phyloP scores from a whole-genome alignment of 2,329 filamentous ascomycete genomes.

The Trichoderma sp. region DNA sequence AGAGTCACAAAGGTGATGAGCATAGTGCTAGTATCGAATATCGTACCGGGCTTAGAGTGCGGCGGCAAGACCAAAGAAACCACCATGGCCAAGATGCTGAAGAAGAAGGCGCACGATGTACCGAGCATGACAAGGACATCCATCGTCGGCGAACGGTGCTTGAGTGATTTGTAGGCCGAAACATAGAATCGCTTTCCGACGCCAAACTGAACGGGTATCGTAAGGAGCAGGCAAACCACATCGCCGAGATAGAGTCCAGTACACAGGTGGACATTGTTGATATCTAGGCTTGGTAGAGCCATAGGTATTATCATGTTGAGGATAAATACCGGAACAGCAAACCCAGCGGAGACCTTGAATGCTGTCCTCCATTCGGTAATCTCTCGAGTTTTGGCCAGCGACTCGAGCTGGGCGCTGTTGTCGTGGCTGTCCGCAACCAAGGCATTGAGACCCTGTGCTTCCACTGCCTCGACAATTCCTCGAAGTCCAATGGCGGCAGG shows the following conservation, averaged over 20 bases:
- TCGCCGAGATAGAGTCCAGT: conserved; percentile 86
- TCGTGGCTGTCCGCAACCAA: conserved; percentile 88
- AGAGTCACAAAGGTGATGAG: conserved; percentile 93
- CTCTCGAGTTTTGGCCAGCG: conserved; percentile 91
- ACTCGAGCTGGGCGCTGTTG: conserved; percentile 95
- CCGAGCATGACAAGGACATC: conserved; percentile 93
- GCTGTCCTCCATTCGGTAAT: conserved; percentile 89
- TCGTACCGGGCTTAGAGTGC: conserved; percentile 77
- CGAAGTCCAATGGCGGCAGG: conserved; percentile 73
- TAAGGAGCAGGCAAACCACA: conserved; percentile 76
- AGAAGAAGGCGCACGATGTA: conserved; percentile 94
- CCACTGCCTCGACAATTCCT: conserved; percentile 76
- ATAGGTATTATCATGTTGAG: conserved; percentile 95
- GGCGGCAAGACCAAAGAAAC: conserved; percentile 74
- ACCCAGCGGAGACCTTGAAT: conserved; percentile 73
- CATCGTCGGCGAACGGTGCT: conserved; percentile 92
- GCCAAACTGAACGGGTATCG: conserved; percentile 92
- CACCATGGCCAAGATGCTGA: conserved; percentile 83
- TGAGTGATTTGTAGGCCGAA: conserved; percentile 89
- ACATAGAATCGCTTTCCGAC: conserved; percentile 92
- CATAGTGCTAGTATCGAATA: conserved; percentile 99
- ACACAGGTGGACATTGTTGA: conserved; percentile 65
- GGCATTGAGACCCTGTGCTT: conserved; percentile 82
- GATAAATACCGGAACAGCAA: conserved; percentile 86
- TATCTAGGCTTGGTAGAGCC: conserved; percentile 72